Conservation (phyloP, 164 flowering plant species). For the Dillenia turbinata region DNA sequence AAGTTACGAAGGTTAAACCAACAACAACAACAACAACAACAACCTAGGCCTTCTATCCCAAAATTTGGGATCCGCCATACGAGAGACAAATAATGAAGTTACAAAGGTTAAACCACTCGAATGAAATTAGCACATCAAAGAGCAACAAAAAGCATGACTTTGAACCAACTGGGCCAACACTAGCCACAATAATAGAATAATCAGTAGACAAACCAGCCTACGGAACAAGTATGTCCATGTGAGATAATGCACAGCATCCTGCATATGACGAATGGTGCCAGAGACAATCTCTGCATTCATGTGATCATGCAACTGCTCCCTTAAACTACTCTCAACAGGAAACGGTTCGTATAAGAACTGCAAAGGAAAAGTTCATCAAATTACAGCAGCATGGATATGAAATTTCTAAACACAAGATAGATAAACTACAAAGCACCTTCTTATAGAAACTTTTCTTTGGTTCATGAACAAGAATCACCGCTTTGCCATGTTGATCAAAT, state of each 20-base stretch:
- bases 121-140: no score
- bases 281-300: conserved; percentile 94
- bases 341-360: conserved; percentile 98
- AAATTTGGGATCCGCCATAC: no score
- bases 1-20: no score
- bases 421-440: conserved; percentile 46
- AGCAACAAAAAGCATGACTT: no score
- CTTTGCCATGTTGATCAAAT: conserved; percentile 97
- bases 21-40: no score
- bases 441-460: conserved; percentile 98
- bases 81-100: no score
- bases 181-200: no score
- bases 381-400: conserved; percentile 2
- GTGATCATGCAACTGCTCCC: conserved; percentile 86
- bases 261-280: conserved; percentile 86
- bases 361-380: conserved; percentile 12
- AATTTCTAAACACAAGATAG: conserved; percentile 4
- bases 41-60: no score
- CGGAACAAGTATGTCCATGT: conserved; percentile 98
- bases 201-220: conserved; percentile 59
- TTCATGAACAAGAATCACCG: conserved; percentile 98
- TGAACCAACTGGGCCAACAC: no score
- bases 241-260: conserved; percentile 93
- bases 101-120: no score
- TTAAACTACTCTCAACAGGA: conserved; percentile 96